Base-by-base conservation (phyloP, 2,329 filamentous ascomycete species). In the Colletotrichum endophyticum region DNA sequence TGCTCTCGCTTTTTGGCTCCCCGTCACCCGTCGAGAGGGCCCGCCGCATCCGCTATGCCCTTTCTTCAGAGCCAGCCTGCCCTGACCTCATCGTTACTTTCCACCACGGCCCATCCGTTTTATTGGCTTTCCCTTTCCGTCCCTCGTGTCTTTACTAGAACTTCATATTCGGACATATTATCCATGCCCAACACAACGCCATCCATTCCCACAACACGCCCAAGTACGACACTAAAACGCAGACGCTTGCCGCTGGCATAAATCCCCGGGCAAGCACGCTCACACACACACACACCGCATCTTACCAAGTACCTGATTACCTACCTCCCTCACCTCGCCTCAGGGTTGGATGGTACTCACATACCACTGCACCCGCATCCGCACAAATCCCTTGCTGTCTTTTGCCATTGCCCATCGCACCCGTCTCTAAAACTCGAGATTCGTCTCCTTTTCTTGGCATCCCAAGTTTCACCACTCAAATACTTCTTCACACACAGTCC, bases 361-460 rank as follows among this genome's bases (percentile, higher is more conserved):
- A 68, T 53, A 56, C 57, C 39, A 30, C 30, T 22, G 59, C 66
- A 70, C 15, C 66, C 56, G 44, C 34, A 62, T 53, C 44, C 53
- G 28, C 72, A 34, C 44, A 39, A 70, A 19, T 70, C 19, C 70
- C 63, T 64, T 73, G 39, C 53, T 56, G 64, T 53, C n/a, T 53
- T 22, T 53, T 22, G 44, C 44, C 44, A 49, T 22, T 49, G n/a
- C 44, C 12, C 30, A 44, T 39, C 13, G 32, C 28, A 28, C 34
- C 56, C 49, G 19, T 13, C 73, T 69, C 59, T 66, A 27, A 69
- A 70, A 74, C 71, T 59, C 22, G 66, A 74, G 49, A 69, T 39
- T 72, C 61, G 56, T 63, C 66, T 67, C 49, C 75, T 69, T 76
- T 66, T 63, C 72, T 75, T 75, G 75, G 75, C 75, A 67, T 67